These are phyloP conservation scores for Clavispora carvajalis DNA, from an alignment of 805 yeast genomes.

Conservation along the genomic window DNA sequence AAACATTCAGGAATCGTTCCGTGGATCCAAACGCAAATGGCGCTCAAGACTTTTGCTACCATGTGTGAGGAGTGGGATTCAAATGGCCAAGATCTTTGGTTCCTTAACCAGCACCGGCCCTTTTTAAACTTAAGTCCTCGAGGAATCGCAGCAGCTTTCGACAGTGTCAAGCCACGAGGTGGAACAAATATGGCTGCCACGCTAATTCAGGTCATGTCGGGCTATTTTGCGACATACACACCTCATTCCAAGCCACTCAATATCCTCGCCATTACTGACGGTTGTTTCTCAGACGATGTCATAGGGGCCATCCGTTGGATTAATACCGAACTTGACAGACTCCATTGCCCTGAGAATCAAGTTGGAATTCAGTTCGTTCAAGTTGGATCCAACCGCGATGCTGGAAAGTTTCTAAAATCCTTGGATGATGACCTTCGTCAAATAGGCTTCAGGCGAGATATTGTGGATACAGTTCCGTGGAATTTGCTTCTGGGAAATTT, in stretches of 20 bases:
- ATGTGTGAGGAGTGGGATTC: conserved; percentile 14
- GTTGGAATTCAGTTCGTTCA: conserved; percentile 14
- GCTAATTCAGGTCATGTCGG: conserved; percentile 6
- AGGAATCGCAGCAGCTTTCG: conserved; percentile 9
- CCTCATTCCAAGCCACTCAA: conserved; percentile 12
- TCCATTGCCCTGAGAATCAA: conserved; percentile 10
- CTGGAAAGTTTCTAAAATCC: conserved; percentile 5
- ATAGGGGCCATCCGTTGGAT: conserved; percentile 12
- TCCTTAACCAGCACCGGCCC: conserved; percentile 6
- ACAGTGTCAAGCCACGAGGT: conserved; percentile 7
- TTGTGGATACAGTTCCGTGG: conserved; percentile 15
- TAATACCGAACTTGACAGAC: conserved; percentile 8
- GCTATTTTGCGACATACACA: conserved; percentile 8
- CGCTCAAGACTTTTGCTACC: conserved; percentile 9
- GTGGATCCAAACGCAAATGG: conserved; percentile 11
- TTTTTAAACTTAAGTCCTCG: conserved; percentile 7
- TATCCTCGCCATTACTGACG: conserved; percentile 14
- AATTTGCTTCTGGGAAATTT: conserved; percentile 6
- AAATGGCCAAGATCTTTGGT: conserved; percentile 14
- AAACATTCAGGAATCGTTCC: conserved; percentile 9
- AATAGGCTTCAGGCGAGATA: conserved; percentile 4
- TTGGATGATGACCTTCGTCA: conserved; percentile 7
- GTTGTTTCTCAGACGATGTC: conserved; percentile 13
- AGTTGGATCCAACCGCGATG: conserved; percentile 12
- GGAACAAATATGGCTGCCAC: conserved; percentile 14